These are phyloP conservation scores for Sphaceloma murrayae DNA, from an alignment of 2,329 filamentous ascomycete genomes.

Conservation along the genomic window DNA sequence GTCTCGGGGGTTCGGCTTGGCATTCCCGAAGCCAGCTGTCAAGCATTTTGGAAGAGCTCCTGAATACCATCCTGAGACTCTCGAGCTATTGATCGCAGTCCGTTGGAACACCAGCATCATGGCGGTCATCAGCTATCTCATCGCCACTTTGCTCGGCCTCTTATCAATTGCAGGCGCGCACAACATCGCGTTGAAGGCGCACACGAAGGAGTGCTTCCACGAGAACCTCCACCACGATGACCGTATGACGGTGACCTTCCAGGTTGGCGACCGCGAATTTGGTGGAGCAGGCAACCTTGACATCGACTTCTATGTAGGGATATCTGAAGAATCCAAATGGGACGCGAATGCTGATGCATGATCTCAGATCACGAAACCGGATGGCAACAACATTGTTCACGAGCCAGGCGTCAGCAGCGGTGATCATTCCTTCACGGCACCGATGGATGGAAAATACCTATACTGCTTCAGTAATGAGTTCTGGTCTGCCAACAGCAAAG, in stretches of 20 bases:
- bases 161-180: conserved; percentile 63
- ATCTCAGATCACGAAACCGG: conserved; percentile 65
- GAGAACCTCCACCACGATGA: conserved; percentile 87
- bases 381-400: conserved; percentile 64
- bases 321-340: neutral
- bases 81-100: neutral
- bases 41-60: conserved; percentile 14
- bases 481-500: conserved; percentile 92
- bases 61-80: neutral
- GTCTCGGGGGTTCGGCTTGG: conserved; percentile 2
- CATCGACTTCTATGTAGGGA: conserved; percentile 90
- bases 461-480: conserved; percentile 99
- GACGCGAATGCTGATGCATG: neutral
- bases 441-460: conserved; percentile 74
- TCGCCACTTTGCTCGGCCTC: conserved; percentile 45
- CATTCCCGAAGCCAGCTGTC: conserved; percentile 15
- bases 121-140: conserved; percentile 29
- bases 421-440: conserved; percentile 84
- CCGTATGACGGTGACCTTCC: conserved; percentile 94
- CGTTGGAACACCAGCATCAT: conserved; percentile 20
- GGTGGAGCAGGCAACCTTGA: conserved; percentile 89
- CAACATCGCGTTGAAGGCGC: conserved; percentile 90
- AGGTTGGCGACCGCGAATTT: conserved; percentile 94
- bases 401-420: conserved; percentile 76
- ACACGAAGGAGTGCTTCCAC: conserved; percentile 96